These are phyloP conservation scores for Scheffersomyces titani DNA, from an alignment of 1,139 yeast species.

Conservation along the genomic window DNA sequence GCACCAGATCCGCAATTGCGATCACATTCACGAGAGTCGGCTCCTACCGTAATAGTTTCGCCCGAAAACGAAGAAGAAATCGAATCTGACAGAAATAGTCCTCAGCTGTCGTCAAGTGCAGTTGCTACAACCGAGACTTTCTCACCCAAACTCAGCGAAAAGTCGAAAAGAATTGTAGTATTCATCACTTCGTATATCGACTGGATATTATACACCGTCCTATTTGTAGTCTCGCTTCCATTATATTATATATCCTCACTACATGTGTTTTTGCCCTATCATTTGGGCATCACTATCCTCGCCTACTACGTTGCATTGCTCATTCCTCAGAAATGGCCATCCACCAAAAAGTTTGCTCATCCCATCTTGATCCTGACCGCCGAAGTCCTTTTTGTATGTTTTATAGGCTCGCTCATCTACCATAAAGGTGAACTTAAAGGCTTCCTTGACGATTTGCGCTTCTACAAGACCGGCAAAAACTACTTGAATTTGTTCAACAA, in stretches of 20 bases:
- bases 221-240: conserved; percentile 58
- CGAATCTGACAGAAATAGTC: neutral
- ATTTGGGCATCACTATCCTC: conserved; percentile 59
- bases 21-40: conserved; percentile 2
- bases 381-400: conserved; percentile 59
- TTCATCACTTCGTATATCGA: conserved; percentile 52
- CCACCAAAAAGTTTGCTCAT: conserved; percentile 56
- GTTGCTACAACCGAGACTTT: neutral
- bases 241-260: conserved; percentile 47
- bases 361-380: conserved; percentile 72
- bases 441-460: conserved; percentile 50
- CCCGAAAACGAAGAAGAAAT: neutral
- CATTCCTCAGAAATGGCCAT: conserved; percentile 49
- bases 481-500: conserved; percentile 59
- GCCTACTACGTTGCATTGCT: conserved; percentile 54
- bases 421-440: conserved; percentile 44
- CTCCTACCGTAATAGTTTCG: neutral
- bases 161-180: conserved; percentile 30
- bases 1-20: conserved; percentile 16
- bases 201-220: conserved; percentile 48
- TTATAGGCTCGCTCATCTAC: conserved; percentile 58
- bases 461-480: conserved; percentile 69
- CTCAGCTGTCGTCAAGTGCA: neutral
- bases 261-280: conserved; percentile 62
- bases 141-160: conserved; percentile 9